Evolutionary conservation across 345 rosid genomes (phyloP).

Genomic region (Lepidium didymum): DNA sequence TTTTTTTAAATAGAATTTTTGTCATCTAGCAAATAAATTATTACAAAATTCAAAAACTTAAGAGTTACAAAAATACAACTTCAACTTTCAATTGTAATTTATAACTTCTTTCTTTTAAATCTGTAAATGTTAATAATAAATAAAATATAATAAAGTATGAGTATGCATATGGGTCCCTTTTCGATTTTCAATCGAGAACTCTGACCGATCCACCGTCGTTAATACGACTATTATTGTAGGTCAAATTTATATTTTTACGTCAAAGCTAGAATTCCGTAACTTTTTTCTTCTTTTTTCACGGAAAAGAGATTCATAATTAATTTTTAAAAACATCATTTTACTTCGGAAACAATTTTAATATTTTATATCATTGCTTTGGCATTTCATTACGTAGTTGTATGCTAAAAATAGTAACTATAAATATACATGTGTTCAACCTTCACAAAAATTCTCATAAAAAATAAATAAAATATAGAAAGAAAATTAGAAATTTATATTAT

Average conservation of each 20-base stretch:
- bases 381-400: conserved; percentile 9
- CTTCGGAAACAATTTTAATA: conserved; percentile 25
- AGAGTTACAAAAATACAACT: background rate
- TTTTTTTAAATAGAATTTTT: background rate
- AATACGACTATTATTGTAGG: background rate
- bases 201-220: conserved; percentile 24
- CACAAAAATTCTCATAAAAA: background rate
- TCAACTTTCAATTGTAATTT: background rate
- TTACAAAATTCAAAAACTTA: background rate
- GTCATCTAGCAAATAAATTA: background rate
- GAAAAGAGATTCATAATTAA: conserved; percentile 4
- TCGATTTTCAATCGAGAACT: conserved; percentile 1
- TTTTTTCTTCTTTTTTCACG: background rate
- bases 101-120: background rate
- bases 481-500: too few species aligned
- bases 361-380: conserved; percentile 14
- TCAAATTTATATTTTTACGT: background rate
- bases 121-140: background rate
- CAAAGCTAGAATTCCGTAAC: background rate
- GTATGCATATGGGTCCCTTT: conserved; percentile 3
- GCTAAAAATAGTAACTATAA: background rate
- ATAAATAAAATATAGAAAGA: too few species aligned
- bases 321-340: conserved; percentile 9
- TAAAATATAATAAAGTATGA: background rate
- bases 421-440: background rate